Conservation (phyloP, 2,329 filamentous ascomycete genomes). For the Zymoseptoria passerinii region DNA sequence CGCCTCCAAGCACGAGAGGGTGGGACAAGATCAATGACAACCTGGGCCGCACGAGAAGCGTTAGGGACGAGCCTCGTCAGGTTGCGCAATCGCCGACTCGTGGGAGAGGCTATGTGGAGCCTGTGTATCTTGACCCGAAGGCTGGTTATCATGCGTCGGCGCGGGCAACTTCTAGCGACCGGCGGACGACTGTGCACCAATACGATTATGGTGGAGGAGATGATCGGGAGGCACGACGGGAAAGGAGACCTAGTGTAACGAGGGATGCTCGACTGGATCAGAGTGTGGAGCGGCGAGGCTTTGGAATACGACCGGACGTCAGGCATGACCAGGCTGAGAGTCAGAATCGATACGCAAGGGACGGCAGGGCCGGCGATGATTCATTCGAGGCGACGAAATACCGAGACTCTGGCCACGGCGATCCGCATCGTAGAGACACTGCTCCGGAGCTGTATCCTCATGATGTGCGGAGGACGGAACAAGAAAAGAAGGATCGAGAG, state of each 20-base stretch:
- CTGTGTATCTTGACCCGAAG: constrained; percentile 17
- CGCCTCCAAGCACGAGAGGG: constrained; percentile 61
- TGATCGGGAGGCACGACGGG: constrained; percentile 33
- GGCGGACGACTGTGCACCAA: constrained; percentile 41
- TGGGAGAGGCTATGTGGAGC: constrained; percentile 17
- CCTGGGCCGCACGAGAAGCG: constrained; percentile 36
- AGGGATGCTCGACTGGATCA: constrained; percentile 32
- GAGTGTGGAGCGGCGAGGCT: constrained; percentile 40
- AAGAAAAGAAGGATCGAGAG: constrained; percentile 24
- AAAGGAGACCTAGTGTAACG: constrained; percentile 30
- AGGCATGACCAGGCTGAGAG: constrained; percentile 7
- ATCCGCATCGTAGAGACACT: constrained; percentile 24
- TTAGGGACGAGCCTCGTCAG: constrained; percentile 32
- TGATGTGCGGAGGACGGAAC: constrained; percentile 20
- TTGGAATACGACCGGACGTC: constrained; percentile 33
- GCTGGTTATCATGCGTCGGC: constrained; percentile 34
- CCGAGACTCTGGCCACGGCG: constrained; percentile 23
- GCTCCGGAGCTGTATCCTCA: constrained; percentile 18
- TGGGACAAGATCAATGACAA: constrained; percentile 58
- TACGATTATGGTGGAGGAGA: constrained; percentile 39
- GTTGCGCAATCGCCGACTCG: constrained; percentile 23
- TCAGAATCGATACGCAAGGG: constrained; percentile 23
- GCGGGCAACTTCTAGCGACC: constrained; percentile 33
- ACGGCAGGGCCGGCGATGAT: constrained; percentile 32
- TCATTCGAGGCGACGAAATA: constrained; percentile 32